phyloP scores from a whole-genome alignment of 2,329 filamentous ascomycete species.

The Trichoderma sp. region DNA sequence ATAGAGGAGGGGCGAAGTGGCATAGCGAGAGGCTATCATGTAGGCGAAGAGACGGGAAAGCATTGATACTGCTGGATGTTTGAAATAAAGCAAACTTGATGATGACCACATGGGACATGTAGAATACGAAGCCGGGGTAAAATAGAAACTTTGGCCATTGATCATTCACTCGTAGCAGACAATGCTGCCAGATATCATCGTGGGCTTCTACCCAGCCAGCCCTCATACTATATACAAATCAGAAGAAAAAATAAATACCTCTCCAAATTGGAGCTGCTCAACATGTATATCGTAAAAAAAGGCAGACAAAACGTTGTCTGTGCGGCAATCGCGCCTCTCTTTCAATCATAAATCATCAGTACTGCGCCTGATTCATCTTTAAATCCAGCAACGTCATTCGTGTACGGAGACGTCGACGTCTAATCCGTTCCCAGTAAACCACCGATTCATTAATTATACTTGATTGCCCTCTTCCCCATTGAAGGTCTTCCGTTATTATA shows the following conservation, averaged over 20 bases:
- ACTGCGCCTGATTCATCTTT: background rate
- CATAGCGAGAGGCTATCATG: slow-evolving; percentile 82
- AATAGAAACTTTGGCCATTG: background rate
- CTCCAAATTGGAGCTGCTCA: background rate
- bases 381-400: background rate
- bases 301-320: background rate
- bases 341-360: slow-evolving; percentile 13
- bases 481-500: slow-evolving; percentile 25
- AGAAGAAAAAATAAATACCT: background rate
- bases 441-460: background rate
- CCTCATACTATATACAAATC: slow-evolving; percentile 9
- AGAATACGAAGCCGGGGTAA: background rate
- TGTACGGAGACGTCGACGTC: background rate
- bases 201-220: background rate
- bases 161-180: background rate
- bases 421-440: background rate
- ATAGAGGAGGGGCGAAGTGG: slow-evolving; percentile 86
- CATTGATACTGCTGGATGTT: slow-evolving; percentile 24
- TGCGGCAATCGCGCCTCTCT: background rate
- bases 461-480: background rate
- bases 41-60: slow-evolving; percentile 55
- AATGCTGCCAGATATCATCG: background rate
- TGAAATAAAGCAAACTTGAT: background rate
- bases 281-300: background rate
- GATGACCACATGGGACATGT: background rate